Percentiles rank a stretch among this genome's conserved stretches.
Evolutionary conservation across 1,284 basidiomycete genomes (phyloP).

Genomic region (Sporisorium scitamineum): DNA sequence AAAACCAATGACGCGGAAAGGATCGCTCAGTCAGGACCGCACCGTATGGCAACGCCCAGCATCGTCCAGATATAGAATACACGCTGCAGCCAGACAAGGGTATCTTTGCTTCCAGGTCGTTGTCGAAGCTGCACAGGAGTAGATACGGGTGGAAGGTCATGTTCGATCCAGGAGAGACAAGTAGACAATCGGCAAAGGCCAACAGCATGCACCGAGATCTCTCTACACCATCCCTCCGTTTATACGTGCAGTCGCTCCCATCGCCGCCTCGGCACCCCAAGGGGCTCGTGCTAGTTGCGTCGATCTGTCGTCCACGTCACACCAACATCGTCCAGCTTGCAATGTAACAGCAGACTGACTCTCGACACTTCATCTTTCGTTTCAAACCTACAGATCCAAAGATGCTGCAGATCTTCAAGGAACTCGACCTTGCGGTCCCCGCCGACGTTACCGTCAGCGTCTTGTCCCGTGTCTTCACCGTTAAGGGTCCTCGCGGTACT

Average conservation of each 20-base stretch:
- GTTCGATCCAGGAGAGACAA: not conserved
- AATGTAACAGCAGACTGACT: conserved; percentile 9
- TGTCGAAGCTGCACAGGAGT: not conserved
- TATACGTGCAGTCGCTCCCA: not conserved
- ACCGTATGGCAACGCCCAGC: not conserved
- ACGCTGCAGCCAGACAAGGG: not conserved
- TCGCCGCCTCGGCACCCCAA: not conserved
- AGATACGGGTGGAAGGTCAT: not conserved
- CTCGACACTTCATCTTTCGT: not conserved
- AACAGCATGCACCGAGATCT: not conserved
- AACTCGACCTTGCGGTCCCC: conserved; percentile 68
- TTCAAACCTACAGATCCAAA: conserved; percentile 34
- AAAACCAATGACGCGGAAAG: not conserved
- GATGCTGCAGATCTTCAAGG: conserved; percentile 70
- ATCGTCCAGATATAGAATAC: not conserved
- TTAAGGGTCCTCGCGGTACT: conserved; percentile 69
- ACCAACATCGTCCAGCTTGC: not conserved
- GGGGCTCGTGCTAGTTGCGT: conserved; percentile 6
- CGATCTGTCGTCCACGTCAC: not conserved
- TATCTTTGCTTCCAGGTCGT: not conserved
- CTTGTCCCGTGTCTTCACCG: conserved; percentile 64
- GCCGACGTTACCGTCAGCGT: conserved; percentile 61
- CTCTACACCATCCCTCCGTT: not conserved
- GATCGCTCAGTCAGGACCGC: not conserved
- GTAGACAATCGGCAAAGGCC: not conserved